These are phyloP conservation scores for Lentinula sp. DNA, from an alignment of 768 basidiomycete genomes.

Conservation along the genomic window DNA sequence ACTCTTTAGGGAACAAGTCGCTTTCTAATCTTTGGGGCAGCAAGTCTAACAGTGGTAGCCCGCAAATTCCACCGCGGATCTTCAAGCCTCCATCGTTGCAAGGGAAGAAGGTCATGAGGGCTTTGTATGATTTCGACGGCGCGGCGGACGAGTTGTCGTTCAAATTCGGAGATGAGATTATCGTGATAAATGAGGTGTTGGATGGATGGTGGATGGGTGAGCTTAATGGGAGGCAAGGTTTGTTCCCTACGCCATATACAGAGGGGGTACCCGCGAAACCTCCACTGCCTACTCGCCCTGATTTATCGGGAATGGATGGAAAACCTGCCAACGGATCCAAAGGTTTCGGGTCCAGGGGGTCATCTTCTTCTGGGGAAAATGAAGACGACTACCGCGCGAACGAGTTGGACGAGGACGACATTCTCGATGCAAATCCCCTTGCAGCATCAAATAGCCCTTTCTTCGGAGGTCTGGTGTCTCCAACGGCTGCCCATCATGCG, in stretches of 20 bases:
- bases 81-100: slow-evolving; percentile 45
- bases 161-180: slow-evolving; percentile 66
- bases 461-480: slow-evolving; percentile 19
- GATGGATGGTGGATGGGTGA: slow-evolving; percentile 93
- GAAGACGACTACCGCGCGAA: slow-evolving; percentile 20
- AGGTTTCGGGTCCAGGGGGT: slow-evolving; percentile 13
- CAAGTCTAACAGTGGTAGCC: slow-evolving; percentile 23
- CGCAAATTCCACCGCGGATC: slow-evolving; percentile 32
- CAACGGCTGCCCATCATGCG: slow-evolving; percentile 1
- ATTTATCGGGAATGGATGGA: slow-evolving; percentile 2
- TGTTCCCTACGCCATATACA: slow-evolving; percentile 79
- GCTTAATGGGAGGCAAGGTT: slow-evolving; percentile 58
- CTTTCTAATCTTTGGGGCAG: slow-evolving; percentile 17
- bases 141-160: slow-evolving; percentile 77
- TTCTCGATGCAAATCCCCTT: slow-evolving; percentile 38
- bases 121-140: slow-evolving; percentile 69
- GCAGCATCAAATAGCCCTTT: slow-evolving; percentile 37
- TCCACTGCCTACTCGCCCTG: slow-evolving; percentile 19
- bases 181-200: slow-evolving; percentile 72
- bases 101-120: slow-evolving; percentile 54
- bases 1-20: slow-evolving; percentile 20
- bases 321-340: slow-evolving; percentile 9
- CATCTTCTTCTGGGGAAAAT: slow-evolving; percentile 17
- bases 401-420: slow-evolving; percentile 43
- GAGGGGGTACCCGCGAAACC: slow-evolving; percentile 39